Base-by-base conservation (phyloP, 2,329 filamentous ascomycete genomes). In the Cadophora gregata region DNA sequence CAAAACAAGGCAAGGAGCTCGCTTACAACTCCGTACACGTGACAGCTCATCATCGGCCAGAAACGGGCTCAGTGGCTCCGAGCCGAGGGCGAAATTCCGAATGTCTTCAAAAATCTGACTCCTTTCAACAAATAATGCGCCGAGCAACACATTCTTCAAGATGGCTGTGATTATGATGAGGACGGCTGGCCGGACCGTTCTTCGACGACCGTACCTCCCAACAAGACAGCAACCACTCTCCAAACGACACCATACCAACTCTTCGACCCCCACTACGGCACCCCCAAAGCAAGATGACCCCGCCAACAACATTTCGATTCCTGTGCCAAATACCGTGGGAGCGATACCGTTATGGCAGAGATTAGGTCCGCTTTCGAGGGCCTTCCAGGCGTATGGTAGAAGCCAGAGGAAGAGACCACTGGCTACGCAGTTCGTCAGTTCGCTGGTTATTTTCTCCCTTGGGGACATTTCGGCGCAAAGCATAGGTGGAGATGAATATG, bases 391-490 rank as follows among this genome's bases (percentile, higher is more conserved):
- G 0, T 97, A 96, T 76, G 88, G 86, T 19, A 85, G 89, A 25
- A 86, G 88, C 56, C 93, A 97, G 79, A 82, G 86, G 61, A 84
- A 85, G 59, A 83, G 89, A 59, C 94, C 95, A 0, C 92, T 93
- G 75, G 80, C 85, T n/a, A 96, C 93, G 10, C 94, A 97, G 81
- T 78, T 97, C 68, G 83, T 85, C 70, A 93, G 87, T 72, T 88
- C 91, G 50, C 79, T 97, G 55, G 83, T 92, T 47, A 93, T 97
- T 67, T 97, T 93, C 76, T 83, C 94, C 47, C 85, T 87, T 59
- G 92, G 91, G 9, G 93, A 97, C 78, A 71, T 96, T 63, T 89
- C 88, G 53, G 93, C 93, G 55, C 93, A 97, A 80, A 82, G 84
- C 65, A 87, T 96, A 70, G 67, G 81, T 66, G 83, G 82, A 25